Evolutionary conservation across 139 green algal genomes (phyloP), one percentile per base, ranked within the genome.

Genomic region (Bryopsis sp.): DNA sequence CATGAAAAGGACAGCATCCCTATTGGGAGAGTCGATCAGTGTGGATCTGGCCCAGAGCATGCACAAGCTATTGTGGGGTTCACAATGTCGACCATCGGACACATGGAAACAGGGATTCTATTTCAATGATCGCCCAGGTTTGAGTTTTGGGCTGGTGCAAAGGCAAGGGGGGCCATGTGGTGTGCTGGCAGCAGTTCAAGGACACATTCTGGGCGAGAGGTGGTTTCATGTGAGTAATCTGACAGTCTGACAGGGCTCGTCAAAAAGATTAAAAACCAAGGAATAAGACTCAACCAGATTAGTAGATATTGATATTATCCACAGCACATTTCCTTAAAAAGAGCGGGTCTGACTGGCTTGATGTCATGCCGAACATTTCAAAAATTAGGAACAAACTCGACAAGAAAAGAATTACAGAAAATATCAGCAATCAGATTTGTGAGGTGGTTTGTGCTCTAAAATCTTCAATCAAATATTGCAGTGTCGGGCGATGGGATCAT

Each of bases 81-180:
- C 39, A 0, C 58, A 72, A n/a, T 70, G 70, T n/a, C 28, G 54
- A 28, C 79, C 76, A 37, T 74, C 76, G 7, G 38, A 62, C n/a
- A 75, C 73, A 2, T 84, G 79, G 79, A 63, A 68, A 0, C 74
- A 84, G 68, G 79, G 79, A 48, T 78, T 85, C 39, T 85, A 78
- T 72, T 85, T 83, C 74, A 79, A 50, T 74, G 26, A 8, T 26
- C 58, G 60, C 5, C 29, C 38, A 0, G 67, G 71, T 24, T 73
- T 85, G 47, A 22, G 60, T 32, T 83, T 79, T 50, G 79, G 79
- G 2, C 74, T 85, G 47, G 68, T 83, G 39, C 79, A 85, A 77
- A 22, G 35, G 36, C 48, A 80, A 46, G 79, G 79, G 0, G 79
- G 79, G n/a, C 79, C 79, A 7, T 85, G 79, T 48, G 79, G 79